Percentiles rank a stretch among this genome's conserved stretches.
Conservation (phyloP, 192 early-diverging fungal species). For the Coemansia sp. region DNA sequence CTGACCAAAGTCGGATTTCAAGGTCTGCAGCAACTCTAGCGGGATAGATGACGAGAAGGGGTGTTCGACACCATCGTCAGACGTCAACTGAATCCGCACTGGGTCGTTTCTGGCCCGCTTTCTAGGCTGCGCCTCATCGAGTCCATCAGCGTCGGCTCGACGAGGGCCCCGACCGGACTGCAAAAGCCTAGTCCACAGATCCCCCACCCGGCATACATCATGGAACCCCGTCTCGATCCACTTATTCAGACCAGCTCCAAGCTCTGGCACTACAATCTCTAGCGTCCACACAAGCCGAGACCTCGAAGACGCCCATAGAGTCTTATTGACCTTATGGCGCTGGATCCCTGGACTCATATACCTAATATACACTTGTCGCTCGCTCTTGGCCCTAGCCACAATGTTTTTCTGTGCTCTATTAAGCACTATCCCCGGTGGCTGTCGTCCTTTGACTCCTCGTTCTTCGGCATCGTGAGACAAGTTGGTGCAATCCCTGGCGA, state of each 20-base stretch:
- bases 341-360: conserved; percentile 47
- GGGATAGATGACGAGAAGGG: conserved; percentile 32
- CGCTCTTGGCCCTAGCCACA: conserved; percentile 16
- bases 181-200: conserved; percentile 33
- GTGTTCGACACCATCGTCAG: conserved; percentile 49
- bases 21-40: background rate
- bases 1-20: conserved; percentile 7
- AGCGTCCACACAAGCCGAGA: conserved; percentile 43
- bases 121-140: background rate
- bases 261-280: conserved; percentile 27
- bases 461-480: conserved; percentile 54
- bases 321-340: conserved; percentile 34
- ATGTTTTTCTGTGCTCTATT: conserved; percentile 23
- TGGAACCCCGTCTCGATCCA: conserved; percentile 43
- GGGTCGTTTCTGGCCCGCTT: conserved; percentile 17
- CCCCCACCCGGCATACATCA: conserved; percentile 31
- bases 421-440: background rate
- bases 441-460: conserved; percentile 9
- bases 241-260: background rate
- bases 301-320: conserved; percentile 27
- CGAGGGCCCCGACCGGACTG: background rate
- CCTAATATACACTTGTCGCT: conserved; percentile 29
- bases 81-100: conserved; percentile 32
- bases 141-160: background rate
- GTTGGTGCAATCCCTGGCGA: conserved; percentile 49